A percentile compares a stretch with the other conserved stretches of the same genome.
Conservation (phyloP, 257 asterid genomes). For the Echium plantagineum region DNA sequence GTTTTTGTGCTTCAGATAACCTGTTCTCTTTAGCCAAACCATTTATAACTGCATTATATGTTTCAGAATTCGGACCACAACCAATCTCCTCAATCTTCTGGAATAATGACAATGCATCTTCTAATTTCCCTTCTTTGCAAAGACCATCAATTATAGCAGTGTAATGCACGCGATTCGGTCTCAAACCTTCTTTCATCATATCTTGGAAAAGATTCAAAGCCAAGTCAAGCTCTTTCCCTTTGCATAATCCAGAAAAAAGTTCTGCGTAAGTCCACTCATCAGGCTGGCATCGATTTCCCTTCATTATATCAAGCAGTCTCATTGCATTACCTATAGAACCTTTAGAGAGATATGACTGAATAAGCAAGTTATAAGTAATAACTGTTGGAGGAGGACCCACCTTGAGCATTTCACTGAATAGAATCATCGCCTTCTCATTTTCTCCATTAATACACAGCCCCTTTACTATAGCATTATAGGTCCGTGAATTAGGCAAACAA, state of each 20-base stretch:
- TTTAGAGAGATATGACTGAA: constrained; percentile 42
- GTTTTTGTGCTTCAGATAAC: constrained; percentile 52
- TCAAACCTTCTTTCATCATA: constrained; percentile 62
- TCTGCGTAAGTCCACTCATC: constrained; percentile 69
- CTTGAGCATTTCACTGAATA: constrained; percentile 60
- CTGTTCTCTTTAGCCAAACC: constrained; percentile 49
- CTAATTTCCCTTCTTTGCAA: constrained; percentile 64
- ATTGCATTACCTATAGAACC: constrained; percentile 55
- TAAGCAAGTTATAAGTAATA: constrained; percentile 67
- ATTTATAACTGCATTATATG: constrained; percentile 62
- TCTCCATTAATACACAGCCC: constrained; percentile 56
- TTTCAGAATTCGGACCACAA: constrained; percentile 44
- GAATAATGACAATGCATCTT: constrained; percentile 50
- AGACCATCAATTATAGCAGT: constrained; percentile 68
- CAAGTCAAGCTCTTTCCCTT: constrained; percentile 37
- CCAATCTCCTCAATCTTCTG: constrained; percentile 41
- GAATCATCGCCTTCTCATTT: constrained; percentile 58
- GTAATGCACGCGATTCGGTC: constrained; percentile 59
- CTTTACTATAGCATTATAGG: constrained; percentile 56
- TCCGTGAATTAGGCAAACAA: constrained; percentile 38
- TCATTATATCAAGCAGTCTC: constrained; percentile 82
- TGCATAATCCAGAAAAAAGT: constrained; percentile 72
- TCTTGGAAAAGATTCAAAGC: constrained; percentile 59
- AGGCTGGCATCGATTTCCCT: constrained; percentile 57
- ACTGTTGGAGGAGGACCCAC: constrained; percentile 57